A percentile compares a stretch with the other conserved stretches of the same genome.
Conservation (phyloP, 768 basidiomycete genomes). For the Phylloporus sp. region DNA sequence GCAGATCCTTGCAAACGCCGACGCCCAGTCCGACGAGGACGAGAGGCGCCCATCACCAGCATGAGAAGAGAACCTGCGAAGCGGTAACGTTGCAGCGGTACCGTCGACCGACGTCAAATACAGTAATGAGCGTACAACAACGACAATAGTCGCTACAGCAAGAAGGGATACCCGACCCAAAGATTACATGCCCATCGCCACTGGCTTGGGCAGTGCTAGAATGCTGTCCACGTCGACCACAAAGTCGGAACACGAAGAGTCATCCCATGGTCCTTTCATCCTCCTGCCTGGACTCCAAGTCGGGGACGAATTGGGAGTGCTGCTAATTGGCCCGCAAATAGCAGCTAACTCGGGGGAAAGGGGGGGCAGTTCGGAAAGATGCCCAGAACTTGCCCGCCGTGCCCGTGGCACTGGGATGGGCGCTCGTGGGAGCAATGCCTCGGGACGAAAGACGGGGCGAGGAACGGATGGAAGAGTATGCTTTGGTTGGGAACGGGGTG, state of each 20-base stretch:
- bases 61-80: conserved; percentile 5
- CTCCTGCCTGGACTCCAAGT: conserved; percentile 16
- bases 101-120: conserved; percentile 1
- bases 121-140: conserved; percentile 6
- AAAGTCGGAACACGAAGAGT: conserved; percentile 41
- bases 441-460: conserved; percentile 43
- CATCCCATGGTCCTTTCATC: conserved; percentile 56
- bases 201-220: conserved; percentile 44
- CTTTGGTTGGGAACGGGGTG: conserved; percentile 54
- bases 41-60: no score
- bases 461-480: conserved; percentile 68
- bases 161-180: conserved; percentile 1
- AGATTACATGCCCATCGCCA: conserved; percentile 25
- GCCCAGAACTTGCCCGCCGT: conserved; percentile 4
- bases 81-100: not conserved
- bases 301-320: conserved; percentile 15
- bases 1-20: conserved; percentile 10
- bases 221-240: conserved; percentile 44
- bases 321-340: conserved; percentile 15
- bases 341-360: conserved; percentile 19
- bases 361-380: conserved; percentile 20
- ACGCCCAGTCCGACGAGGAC: not conserved
- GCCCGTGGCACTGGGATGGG: conserved; percentile 19
- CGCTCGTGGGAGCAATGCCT: conserved; percentile 22
- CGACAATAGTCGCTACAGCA: not conserved